phyloP scores from a whole-genome alignment of 2,329 filamentous ascomycete species.

The Calonectria ilicicola region DNA sequence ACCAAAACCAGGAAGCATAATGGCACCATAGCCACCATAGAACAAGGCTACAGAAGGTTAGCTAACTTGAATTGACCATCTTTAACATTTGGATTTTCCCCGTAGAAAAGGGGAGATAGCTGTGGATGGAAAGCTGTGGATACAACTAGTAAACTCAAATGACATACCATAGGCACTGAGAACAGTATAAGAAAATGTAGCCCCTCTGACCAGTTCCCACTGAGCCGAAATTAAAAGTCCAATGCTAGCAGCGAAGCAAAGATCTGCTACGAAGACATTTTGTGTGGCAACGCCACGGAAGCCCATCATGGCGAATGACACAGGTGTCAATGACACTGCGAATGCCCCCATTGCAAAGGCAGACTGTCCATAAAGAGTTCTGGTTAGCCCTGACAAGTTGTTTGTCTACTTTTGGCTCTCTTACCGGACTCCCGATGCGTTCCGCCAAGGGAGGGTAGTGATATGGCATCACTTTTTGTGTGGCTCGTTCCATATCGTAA shows the following conservation, averaged over 20 bases:
- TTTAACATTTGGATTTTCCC: no score
- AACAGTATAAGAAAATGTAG: slow-evolving; percentile 45
- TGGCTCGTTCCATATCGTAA: background rate
- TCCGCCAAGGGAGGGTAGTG: background rate
- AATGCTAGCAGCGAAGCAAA: slow-evolving; percentile 44
- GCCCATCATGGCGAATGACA: slow-evolving; percentile 46
- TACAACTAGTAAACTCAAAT: background rate
- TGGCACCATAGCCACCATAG: slow-evolving; percentile 44
- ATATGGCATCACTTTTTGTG: background rate
- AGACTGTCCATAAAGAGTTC: slow-evolving; percentile 15
- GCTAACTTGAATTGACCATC: background rate
- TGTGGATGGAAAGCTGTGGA: background rate
- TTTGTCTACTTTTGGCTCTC: background rate
- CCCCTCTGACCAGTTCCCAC: slow-evolving; percentile 43
- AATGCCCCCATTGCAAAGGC: slow-evolving; percentile 46
- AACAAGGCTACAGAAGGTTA: slow-evolving; percentile 35
- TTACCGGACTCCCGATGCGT: background rate
- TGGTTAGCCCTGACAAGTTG: background rate
- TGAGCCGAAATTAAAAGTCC: slow-evolving; percentile 45
- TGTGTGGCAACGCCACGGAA: slow-evolving; percentile 42
- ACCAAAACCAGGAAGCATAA: slow-evolving; percentile 39
- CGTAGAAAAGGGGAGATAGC: no score
- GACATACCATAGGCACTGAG: slow-evolving; percentile 42
- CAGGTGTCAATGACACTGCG: slow-evolving; percentile 41
- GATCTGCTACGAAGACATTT: slow-evolving; percentile 43